A percentile compares a stretch with the other conserved stretches of the same genome.
Evolutionary conservation across 2,329 filamentous ascomycete species (phyloP).

Genomic region (Botrytis tulipae): DNA sequence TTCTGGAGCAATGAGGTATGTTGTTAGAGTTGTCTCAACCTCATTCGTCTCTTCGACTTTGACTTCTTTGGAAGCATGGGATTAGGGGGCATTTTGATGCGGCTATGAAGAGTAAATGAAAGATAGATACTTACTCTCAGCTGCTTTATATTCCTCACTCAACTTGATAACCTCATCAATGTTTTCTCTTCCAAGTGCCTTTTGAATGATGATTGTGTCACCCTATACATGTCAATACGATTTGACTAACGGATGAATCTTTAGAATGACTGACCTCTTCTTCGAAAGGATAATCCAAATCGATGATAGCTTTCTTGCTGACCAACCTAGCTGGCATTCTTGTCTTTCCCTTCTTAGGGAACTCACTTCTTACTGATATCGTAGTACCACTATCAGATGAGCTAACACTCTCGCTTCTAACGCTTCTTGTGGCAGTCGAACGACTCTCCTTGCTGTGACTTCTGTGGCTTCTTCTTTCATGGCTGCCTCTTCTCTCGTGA

Average conservation of each 20-base stretch:
- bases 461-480: conserved; percentile 35
- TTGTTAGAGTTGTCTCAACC: conserved; percentile 31
- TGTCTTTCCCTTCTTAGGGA: conserved; percentile 84
- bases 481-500: conserved; percentile 34
- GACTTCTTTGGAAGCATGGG: conserved; percentile 20
- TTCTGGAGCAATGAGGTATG: conserved; percentile 31
- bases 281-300: conserved; percentile 81
- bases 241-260: neutral
- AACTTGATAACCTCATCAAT: conserved; percentile 86
- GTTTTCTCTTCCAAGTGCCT: conserved; percentile 83
- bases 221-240: conserved; percentile 55
- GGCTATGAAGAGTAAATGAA: conserved; percentile 1
- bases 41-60: conserved; percentile 14
- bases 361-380: conserved; percentile 56
- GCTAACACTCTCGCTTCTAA: conserved; percentile 43
- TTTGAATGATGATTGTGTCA: conserved; percentile 75
- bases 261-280: conserved; percentile 65
- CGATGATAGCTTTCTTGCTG: conserved; percentile 75
- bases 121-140: conserved; percentile 45
- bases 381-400: conserved; percentile 45
- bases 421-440: conserved; percentile 30
- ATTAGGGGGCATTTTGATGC: conserved; percentile 24
- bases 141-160: conserved; percentile 69
- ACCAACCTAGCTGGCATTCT: conserved; percentile 80
- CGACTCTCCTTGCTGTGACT: conserved; percentile 34